Conservation (phyloP, 2,329 filamentous ascomycete genomes). For the Coniochaeta hoffmannii region DNA sequence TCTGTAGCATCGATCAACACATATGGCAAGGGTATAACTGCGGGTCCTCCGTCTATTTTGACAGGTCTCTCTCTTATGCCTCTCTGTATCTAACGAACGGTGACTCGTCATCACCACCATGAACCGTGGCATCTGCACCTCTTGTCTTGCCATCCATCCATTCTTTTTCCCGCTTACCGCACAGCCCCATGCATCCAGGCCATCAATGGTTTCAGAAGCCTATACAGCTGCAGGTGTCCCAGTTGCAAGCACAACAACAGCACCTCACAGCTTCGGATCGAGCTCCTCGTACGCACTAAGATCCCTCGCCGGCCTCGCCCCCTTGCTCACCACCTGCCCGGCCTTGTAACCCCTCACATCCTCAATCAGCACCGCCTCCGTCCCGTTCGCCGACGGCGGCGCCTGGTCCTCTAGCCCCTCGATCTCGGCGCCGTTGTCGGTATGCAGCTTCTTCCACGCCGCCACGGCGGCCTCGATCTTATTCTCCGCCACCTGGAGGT, state of each 20-base stretch:
- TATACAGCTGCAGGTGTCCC: neutral
- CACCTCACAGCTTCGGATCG: conserved; percentile 69
- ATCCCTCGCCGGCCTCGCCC: conserved; percentile 65
- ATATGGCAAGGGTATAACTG: neutral
- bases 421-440: conserved; percentile 19
- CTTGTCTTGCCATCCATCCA: neutral
- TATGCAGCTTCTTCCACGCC: conserved; percentile 26
- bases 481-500: conserved; percentile 39
- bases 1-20: neutral
- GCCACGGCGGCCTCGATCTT: conserved; percentile 35
- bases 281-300: conserved; percentile 80
- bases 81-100: neutral
- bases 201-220: too few relatives aligned
- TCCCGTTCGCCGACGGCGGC: conserved; percentile 36
- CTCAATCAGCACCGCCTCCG: conserved; percentile 56
- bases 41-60: neutral
- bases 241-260: neutral
- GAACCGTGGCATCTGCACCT: neutral
- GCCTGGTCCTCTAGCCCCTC: conserved; percentile 15
- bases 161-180: neutral
- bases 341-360: conserved; percentile 80
- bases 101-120: neutral
- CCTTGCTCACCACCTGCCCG: conserved; percentile 62
- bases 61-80: neutral
- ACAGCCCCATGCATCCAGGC: too few relatives aligned